Evolutionary conservation across 495 filamentous ascomycete species (phyloP), one percentile per base, ranked within the genome.

Genomic region (Lasiosphaeriaceae sp.): DNA sequence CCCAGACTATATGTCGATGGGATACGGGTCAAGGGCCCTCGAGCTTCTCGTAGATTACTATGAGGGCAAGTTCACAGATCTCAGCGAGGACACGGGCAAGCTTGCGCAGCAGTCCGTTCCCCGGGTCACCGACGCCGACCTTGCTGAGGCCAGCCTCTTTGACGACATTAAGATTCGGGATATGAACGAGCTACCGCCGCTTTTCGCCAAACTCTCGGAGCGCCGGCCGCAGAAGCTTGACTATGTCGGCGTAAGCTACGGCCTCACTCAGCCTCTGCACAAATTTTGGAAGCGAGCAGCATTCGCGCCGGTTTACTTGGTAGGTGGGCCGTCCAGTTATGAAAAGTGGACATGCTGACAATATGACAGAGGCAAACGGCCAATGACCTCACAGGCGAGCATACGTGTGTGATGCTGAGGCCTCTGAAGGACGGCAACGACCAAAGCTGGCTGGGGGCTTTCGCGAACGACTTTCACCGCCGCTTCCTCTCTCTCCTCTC

Each of bases 371-470:
- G 95, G 47, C 95, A 99, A 79, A 99, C 95, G 3, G 77, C 95
- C 6, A 97, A 97, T 66, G 90, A 97, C 47, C 80, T 99, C 23
- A 99, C 94, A 0, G 95, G 95, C 58, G 95, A 99, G 74, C 93
- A 99, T 64, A 92, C 93, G 0, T 96, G 92, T 69, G 92, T 99
- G 34, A 99, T 99, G 95, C 81, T 99, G 31, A 85, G 90, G 51
- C 86, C 89, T 5, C 75, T 92, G 0, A 80, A 83, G 41, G 77
- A 76, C 44, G 81, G 79, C 46, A 81, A 74, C 12, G 90, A 96
- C 60, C 78, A 75, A 46, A 80, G 77, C 62, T 97, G 95, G 94
- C 80, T 96, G 12, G 89, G 88, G 35, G 91, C 91, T 9, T 99
- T 92, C 65, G 79, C 93, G 8, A 83, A 84, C 47, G 95, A 99